Evolutionary conservation across 768 basidiomycete species (phyloP), one percentile per base, ranked within the genome.

Genomic region (Rhodosporidiobolus sp.): DNA sequence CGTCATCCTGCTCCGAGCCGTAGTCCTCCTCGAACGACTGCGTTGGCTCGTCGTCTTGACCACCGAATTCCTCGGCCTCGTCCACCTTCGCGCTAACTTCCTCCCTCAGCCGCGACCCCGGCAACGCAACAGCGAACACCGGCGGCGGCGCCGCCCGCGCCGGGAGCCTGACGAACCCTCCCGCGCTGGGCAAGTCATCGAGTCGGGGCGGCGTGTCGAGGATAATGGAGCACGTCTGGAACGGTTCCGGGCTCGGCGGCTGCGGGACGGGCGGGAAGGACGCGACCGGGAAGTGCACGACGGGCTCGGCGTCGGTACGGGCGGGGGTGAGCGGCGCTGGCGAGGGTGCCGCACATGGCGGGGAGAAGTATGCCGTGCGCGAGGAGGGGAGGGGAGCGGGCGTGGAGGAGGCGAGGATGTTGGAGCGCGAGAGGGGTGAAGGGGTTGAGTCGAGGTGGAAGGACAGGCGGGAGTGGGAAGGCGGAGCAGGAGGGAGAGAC

Each of bases 221-320:
- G 14, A 70, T 52, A 45, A 75, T 75, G 7, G 74, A 75, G 22
- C 63, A 49, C 1, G 74, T 75, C 54, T 73, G 72, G 50, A 61
- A 73, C 22, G 72, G 49, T 45, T 73, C n/a, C 72, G 38, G 67
- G 67, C 34, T 63, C 65, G 2, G 50, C 16, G 1, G 67, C 55
- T 4, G 56, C 57, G n/a, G 59, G 46, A n/a, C n/a, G 5, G 48
- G 34, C 19, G 48, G 35, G 24, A 53, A 24, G 24, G 14, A 1
- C 7, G 60, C 34, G 12, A 35, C 38, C 19, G 72, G 64, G 60
- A 69, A 66, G 59, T 32, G 68, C 6, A 66, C 59, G 6, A 54
- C 58, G 26, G 35, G 12, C 0, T 45, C 12, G 52, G 26, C 20
- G 28, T 19, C 11, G 19, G 46, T 14, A 7, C 32, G 54, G 4